These are phyloP conservation scores for Rubroshorea leprosula DNA, from an alignment of 345 rosid species.

Conservation along the genomic window DNA sequence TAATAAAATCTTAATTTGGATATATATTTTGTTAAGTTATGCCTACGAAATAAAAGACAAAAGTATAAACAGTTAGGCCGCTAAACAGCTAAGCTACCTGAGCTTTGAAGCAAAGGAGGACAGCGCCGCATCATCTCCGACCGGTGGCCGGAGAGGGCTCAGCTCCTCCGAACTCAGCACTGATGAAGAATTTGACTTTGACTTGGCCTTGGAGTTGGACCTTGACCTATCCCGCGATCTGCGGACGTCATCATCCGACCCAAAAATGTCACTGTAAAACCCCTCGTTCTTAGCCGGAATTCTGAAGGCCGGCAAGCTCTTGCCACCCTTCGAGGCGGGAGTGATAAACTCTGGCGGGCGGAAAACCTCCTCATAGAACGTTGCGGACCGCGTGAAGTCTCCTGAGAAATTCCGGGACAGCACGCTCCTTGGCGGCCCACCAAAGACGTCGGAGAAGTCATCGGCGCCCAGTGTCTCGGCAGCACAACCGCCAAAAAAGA, in stretches of 20 bases:
- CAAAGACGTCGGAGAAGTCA: constrained; percentile 84
- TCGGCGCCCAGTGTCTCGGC: constrained; percentile 32
- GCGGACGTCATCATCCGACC: constrained; percentile 30
- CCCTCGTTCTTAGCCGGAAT: constrained; percentile 52
- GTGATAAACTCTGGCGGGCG: constrained; percentile 32
- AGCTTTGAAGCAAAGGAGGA: constrained; percentile 80
- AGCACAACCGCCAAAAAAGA: constrained; percentile 8
- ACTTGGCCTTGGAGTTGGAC: constrained; percentile 47
- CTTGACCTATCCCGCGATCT: constrained; percentile 47
- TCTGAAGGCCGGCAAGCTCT: constrained; percentile 58
- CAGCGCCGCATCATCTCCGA: constrained; percentile 59
- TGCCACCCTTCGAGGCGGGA: constrained; percentile 35
- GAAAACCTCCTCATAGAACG: constrained; percentile 75
- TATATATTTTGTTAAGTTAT: no score
- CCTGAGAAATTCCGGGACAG: constrained; percentile 57
- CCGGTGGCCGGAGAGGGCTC: constrained; percentile 59
- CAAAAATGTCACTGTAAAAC: constrained; percentile 65
- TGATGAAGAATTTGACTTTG: constrained; percentile 71
- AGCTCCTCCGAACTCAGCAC: constrained; percentile 72
- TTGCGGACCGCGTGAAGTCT: constrained; percentile 39
- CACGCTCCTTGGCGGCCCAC: constrained; percentile 80
- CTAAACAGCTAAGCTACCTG: no score
- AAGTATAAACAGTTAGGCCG: no score
- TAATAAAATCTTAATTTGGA: no score
- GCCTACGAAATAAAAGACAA: no score